phyloP scores from a whole-genome alignment of 768 basidiomycete genomes.

The Termitomyces titanicus region DNA sequence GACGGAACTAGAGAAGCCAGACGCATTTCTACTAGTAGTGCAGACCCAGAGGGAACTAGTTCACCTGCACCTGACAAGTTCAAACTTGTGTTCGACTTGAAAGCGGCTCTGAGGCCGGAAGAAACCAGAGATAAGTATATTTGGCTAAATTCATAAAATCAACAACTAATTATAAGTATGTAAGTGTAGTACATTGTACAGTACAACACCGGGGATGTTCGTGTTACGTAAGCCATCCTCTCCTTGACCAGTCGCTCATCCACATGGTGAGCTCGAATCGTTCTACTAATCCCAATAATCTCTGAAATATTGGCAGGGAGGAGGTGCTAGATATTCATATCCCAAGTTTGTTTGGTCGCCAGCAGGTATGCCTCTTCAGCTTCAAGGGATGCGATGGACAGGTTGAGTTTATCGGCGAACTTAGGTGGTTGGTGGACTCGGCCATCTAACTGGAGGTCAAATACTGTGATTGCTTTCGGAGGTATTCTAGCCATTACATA shows the following conservation, averaged over 20 bases:
- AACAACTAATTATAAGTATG: too few relatives aligned
- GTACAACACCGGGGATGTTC: constrained; percentile 12
- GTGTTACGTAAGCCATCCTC: constrained; percentile 15
- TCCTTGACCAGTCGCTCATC: constrained; percentile 3
- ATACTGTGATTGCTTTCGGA: constrained; percentile 70
- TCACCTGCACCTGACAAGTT: too few relatives aligned
- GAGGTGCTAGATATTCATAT: constrained; percentile 85
- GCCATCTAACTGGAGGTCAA: constrained; percentile 84
- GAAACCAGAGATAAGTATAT: too few relatives aligned
- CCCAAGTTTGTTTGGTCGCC: constrained; percentile 96
- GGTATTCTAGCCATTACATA: constrained; percentile 70
- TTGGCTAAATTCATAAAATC: constrained; percentile 4
- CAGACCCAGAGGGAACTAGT: neutral
- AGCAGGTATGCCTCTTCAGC: constrained; percentile 51
- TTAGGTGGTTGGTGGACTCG: constrained; percentile 95
- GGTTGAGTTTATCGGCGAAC: neutral
- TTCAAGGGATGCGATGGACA: neutral
- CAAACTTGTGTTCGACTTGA: too few relatives aligned
- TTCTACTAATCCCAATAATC: neutral
- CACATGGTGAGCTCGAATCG: constrained; percentile 7
- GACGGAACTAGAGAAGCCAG: constrained; percentile 32
- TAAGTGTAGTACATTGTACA: too few relatives aligned
- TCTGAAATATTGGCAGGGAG: constrained; percentile 48
- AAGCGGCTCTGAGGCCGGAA: too few relatives aligned
- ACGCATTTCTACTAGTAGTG: constrained; percentile 30